Evolutionary conservation across 169 alveolate species (phyloP), one percentile per base, ranked within the genome.

Genomic region (Neospora caninum): DNA sequence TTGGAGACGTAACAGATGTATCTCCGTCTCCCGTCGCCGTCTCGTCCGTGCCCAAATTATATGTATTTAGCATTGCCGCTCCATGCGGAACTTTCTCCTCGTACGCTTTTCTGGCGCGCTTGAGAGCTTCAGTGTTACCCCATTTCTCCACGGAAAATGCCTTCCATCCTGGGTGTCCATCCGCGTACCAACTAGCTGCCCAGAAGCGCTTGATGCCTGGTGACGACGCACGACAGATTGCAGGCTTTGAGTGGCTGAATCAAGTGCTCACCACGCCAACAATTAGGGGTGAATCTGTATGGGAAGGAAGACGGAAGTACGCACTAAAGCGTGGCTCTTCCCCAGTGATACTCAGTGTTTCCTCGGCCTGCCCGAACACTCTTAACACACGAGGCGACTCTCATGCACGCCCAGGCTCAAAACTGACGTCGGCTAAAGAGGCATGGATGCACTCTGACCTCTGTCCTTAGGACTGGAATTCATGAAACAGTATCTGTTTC

Each of bases 181-280:
- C 84, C 27, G 84, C 84, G 84, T 73, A 73, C 84, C 84, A 73
- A 34, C 84, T 73, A 25, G 84, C 84, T 9, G 84, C 84, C 84
- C 84, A 73, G 84, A 73, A 73, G 84, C 84, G 84, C 25, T 73
- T 73, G 84, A 38, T n/a, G 84, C 84, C 84, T 73, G 45, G 22
- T 31, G 38, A n/a, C 80, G 4, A 6, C n/a, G 25, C 13, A 0
- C 80, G 25, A 27, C 41, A 69, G 9, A 27, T n/a, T 0, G 80
- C 25, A 27, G 36, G 38, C 25, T 27, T 69, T 31, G 80, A 31
- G 16, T n/a, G 80, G 80, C 80, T 27, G 9, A 31, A 0, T 20
- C 9, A 0, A 27, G 13, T 27, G 80, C 9, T 49, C 27, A 49
- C 58, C 18, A 49, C 58, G 0, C 58, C 18, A 49, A 22, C 58